Evolutionary conservation across 495 filamentous ascomycete genomes (phyloP).

Genomic region (Penicillium daleae): DNA sequence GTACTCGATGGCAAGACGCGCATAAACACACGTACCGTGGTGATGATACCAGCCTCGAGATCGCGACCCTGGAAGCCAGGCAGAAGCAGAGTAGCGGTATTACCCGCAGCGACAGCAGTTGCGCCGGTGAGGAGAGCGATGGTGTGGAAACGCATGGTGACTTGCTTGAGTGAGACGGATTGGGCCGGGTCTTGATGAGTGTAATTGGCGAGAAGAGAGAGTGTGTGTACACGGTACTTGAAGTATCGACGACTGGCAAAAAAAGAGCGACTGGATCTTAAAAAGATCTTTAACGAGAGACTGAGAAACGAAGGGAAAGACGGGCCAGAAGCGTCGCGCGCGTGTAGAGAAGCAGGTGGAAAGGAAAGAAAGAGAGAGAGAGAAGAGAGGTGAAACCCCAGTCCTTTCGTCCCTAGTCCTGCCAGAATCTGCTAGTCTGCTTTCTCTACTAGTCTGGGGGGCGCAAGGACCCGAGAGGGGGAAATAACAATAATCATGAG

Average conservation of each 20-base stretch:
- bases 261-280: constrained; percentile 40
- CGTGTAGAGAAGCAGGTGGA: constrained; percentile 12
- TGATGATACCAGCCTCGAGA: constrained; percentile 32
- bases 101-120: constrained; percentile 34
- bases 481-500: not conserved
- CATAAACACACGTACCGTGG: constrained; percentile 24
- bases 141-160: constrained; percentile 36
- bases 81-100: constrained; percentile 36
- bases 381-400: constrained; percentile 8
- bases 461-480: not conserved
- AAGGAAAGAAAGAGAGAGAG: constrained; percentile 13
- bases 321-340: constrained; percentile 17
- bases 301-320: constrained; percentile 24
- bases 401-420: not conserved
- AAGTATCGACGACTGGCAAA: constrained; percentile 29
- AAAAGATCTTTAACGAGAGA: constrained; percentile 23
- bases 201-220: constrained; percentile 26
- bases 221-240: constrained; percentile 23
- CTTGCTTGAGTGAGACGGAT: constrained; percentile 11
- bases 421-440: not conserved
- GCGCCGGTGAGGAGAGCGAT: constrained; percentile 34
- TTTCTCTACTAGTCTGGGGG: constrained; percentile 5
- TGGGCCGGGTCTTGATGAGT: constrained; percentile 25
- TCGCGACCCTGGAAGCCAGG: constrained; percentile 33
- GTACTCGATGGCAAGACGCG: not conserved